phyloP scores from a whole-genome alignment of 1,284 basidiomycete genomes.

The Malassezia globosa region DNA sequence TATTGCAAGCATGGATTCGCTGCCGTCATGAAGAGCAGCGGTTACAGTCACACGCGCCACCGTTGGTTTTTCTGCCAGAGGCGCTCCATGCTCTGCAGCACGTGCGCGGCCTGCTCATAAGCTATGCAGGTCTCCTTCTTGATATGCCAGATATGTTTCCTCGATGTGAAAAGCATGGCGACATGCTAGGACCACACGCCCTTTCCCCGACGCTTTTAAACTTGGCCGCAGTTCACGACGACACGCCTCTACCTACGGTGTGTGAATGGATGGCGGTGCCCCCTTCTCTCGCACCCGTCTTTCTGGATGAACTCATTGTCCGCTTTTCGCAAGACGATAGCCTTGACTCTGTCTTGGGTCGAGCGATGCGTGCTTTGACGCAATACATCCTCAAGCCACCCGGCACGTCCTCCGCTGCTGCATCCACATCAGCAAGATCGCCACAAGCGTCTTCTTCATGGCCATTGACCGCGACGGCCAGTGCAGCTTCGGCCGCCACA shows the following conservation, averaged over 20 bases:
- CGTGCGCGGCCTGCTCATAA: constrained; percentile 57
- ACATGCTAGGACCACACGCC: constrained; percentile 53
- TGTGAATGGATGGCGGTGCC: constrained; percentile 40
- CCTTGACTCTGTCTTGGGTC: constrained; percentile 49
- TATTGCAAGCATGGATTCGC: constrained; percentile 78
- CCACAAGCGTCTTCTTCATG: too few relatives aligned
- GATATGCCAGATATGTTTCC: constrained; percentile 88
- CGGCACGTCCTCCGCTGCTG: neutral
- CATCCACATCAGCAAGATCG: too few relatives aligned
- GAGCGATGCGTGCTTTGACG: constrained; percentile 38
- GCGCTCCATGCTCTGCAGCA: constrained; percentile 15
- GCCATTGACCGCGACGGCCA: neutral
- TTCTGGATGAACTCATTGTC: constrained; percentile 50
- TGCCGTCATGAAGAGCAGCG: constrained; percentile 22
- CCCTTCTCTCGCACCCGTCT: constrained; percentile 48
- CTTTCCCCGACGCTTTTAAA: constrained; percentile 49
- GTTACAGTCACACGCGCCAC: constrained; percentile 8
- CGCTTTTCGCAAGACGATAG: constrained; percentile 47
- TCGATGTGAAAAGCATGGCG: constrained; percentile 25
- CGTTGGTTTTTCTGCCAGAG: neutral
- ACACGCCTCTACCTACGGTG: neutral
- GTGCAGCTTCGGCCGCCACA: neutral
- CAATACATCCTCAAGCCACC: constrained; percentile 23
- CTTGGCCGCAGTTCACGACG: constrained; percentile 6
- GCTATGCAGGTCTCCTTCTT: constrained; percentile 76